Evolutionary conservation across 179 eudicot species (phyloP), one percentile per base, ranked within the genome.

Genomic region (Carnegiea gigantea): DNA sequence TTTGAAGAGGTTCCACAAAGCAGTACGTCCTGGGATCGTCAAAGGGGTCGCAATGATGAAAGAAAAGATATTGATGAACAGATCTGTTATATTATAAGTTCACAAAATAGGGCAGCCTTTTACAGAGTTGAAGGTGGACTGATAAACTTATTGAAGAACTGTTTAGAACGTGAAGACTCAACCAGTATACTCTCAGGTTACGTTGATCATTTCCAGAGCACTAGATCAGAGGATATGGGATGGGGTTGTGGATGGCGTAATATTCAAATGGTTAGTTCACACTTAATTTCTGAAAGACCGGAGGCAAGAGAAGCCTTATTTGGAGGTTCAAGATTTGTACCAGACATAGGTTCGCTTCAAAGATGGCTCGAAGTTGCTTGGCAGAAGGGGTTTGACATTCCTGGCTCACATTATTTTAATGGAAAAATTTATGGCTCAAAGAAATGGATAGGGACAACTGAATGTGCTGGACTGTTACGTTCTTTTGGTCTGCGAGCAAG

Each of bases 241-340:
- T 96, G 99, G 99, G 98, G 98, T 60, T 96, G 99, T 84, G 99
- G 99, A 28, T 96, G 99, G 99, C 96, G 98, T 70, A 96, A 96
- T 84, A 94, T 96, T 73, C 99, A 96, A 80, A 96, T 96, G 93
- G 84, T 92, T 78, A 82, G 90, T 85, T 96, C 99, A 7, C 91
- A 94, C 83, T 89, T 96, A 87, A 89, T 96, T 78, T 78, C 49
- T 67, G 87, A 85, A 82, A 84, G 95, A 70, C 86, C 84, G 62
- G 92, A 94, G 59, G 90, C 90, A 36, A 89, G 88, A 75, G 85
- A 89, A 17, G 92, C 88, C 82, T 67, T 96, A 23, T 96, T 89
- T 87, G 99, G 99, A 54, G 97, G 97, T 83, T 89, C 91, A 53
- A 91, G 90, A 26, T 96, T 84, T 88, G 98, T 96, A 64, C 98